Evolutionary conservation across 495 filamentous ascomycete species (phyloP), one percentile per base, ranked within the genome.

Genomic region (Margaritispora aquatica): DNA sequence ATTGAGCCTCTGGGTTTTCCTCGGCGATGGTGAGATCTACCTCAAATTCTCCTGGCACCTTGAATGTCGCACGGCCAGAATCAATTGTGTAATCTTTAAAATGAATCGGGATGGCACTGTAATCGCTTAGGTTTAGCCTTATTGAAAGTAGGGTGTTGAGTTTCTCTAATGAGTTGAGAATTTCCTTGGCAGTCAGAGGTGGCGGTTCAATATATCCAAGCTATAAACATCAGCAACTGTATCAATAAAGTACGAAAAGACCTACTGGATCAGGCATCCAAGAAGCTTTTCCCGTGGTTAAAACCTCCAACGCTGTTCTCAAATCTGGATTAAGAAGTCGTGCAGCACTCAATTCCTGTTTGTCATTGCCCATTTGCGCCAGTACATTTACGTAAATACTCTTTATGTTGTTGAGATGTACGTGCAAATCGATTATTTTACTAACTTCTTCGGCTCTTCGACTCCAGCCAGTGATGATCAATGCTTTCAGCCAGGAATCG

Each of bases 381-480:
- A 85, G 74, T 20, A 84, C 79, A 8, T 73, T 64, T 27, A 77
- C 68, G 62, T 88, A 90, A 36, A 76, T 68, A 26, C 72, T 66
- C 50, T 81, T 75, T 65, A 89, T 81, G 4, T 71, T 72, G 38
- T 82, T 79, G 57, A 92, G 75, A 75, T 92, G 91, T 11, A 75
- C 73, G 67, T 86, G 84, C 51, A 97, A 71, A 73, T 97, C 92
- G 63, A 97, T 92, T 34, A 96, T 75, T 68, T 84, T 87, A 64
- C 85, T 86, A 34, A 97, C 86, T 52, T 87, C 81, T 26, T 80
- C 77, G 24, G 85, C 86, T 65, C 90, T 88, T 62, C 85, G 82
- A 68, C 87, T 88, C 94, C 94, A 98, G 68, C 88, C 85, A 1
- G 85, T 83, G 38, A 98, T 83, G 17, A 97, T 90, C 13, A 96